Percentiles rank a stretch among this genome's conserved stretches.
Conservation (phyloP, 2,329 filamentous ascomycete species). For the Penicillium sp. region DNA sequence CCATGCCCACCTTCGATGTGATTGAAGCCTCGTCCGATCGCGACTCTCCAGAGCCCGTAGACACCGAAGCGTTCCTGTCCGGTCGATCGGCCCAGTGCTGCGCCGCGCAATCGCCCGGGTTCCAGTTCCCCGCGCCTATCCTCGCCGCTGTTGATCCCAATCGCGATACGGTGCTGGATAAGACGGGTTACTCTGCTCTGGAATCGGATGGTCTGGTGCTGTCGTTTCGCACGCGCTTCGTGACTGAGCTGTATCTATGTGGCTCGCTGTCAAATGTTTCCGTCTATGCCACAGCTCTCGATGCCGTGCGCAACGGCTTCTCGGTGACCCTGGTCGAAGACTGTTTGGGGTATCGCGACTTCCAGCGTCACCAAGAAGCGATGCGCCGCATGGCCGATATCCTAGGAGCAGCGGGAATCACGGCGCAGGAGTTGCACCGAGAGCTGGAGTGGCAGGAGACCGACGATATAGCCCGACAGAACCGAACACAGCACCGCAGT, state of each 20-base stretch:
- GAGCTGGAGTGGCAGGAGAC: constrained; percentile 47
- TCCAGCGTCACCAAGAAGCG: constrained; percentile 68
- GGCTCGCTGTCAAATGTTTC: constrained; percentile 85
- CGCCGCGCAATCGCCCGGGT: constrained; percentile 44
- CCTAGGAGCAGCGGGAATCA: constrained; percentile 70
- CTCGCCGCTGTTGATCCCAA: constrained; percentile 53
- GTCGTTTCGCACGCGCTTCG: constrained; percentile 77
- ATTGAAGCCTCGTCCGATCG: constrained; percentile 25
- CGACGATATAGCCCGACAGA: constrained; percentile 37
- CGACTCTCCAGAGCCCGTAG: constrained; percentile 30
- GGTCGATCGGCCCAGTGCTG: constrained; percentile 40
- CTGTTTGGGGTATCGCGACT: constrained; percentile 78
- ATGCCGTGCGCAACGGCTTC: constrained; percentile 85
- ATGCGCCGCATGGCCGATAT: constrained; percentile 71
- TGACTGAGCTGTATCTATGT: constrained; percentile 87
- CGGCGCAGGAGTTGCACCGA: constrained; percentile 61
- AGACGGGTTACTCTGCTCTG: constrained; percentile 88
- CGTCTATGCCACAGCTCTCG: constrained; percentile 86
- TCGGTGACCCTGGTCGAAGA: constrained; percentile 85
- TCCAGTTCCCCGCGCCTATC: constrained; percentile 54
- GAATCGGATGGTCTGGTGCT: constrained; percentile 71
- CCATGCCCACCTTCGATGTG: constrained; percentile 18
- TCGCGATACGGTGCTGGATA: constrained; percentile 60
- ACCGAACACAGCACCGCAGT: constrained; percentile 12
- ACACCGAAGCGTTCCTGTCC: constrained; percentile 49